phyloP scores from a whole-genome alignment of 805 yeast genomes.

The Schizosaccharomyces lindneri region DNA sequence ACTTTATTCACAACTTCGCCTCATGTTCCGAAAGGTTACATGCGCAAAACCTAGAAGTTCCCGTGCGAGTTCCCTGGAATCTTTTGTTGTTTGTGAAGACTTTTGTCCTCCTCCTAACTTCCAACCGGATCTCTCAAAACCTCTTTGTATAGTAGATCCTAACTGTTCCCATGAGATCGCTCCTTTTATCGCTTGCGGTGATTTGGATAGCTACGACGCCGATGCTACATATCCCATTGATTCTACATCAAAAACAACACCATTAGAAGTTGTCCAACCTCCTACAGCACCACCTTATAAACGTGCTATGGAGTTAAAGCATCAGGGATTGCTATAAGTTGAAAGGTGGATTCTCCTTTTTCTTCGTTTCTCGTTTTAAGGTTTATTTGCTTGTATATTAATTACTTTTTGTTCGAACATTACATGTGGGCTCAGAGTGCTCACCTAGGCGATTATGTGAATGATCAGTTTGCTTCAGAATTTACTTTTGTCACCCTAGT shows the following conservation, averaged over 20 bases:
- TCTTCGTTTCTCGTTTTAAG: not conserved
- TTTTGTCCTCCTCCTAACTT: slow-evolving; percentile 66
- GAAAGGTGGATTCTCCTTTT: not conserved
- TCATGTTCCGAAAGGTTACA: slow-evolving; percentile 58
- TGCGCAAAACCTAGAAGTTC: slow-evolving; percentile 95
- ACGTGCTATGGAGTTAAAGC: slow-evolving; percentile 48
- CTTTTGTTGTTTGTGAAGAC: slow-evolving; percentile 78
- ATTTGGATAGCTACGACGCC: slow-evolving; percentile 62
- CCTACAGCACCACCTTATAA: slow-evolving; percentile 97
- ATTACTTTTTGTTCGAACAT: not conserved
- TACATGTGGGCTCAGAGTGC: too few relatives aligned
- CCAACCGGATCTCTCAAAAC: slow-evolving; percentile 27
- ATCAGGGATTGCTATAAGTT: not conserved
- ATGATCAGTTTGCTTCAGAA: too few relatives aligned
- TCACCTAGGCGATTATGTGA: too few relatives aligned
- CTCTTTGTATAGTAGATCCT: not conserved
- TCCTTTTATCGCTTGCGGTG: slow-evolving; percentile 91
- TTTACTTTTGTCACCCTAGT: too few relatives aligned
- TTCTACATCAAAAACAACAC: not conserved
- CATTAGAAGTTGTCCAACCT: slow-evolving; percentile 69
- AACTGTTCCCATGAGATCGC: slow-evolving; percentile 52
- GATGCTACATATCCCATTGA: slow-evolving; percentile 63
- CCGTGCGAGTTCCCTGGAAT: slow-evolving; percentile 79
- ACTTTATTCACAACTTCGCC: slow-evolving; percentile 75
- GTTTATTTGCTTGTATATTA: not conserved